Conservation (phyloP, 768 basidiomycete genomes). For the Megacollybia marginata region DNA sequence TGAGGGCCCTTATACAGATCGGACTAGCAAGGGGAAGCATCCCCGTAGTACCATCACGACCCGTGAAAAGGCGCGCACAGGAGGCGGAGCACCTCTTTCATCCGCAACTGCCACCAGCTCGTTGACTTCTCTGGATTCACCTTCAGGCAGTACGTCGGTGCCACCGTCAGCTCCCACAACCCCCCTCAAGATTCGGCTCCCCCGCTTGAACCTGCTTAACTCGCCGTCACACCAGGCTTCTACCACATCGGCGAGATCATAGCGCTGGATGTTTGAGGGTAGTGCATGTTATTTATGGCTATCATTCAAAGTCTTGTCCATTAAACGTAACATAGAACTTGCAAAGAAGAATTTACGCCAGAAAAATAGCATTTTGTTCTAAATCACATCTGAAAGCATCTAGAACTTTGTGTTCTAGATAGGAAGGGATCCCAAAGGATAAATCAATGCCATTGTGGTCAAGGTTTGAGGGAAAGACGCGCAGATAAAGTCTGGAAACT, state of each 20-base stretch:
- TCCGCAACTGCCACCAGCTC: constrained; percentile 19
- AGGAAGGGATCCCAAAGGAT: constrained; percentile 12
- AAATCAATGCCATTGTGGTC: constrained; percentile 8
- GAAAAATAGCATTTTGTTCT: too few relatives aligned
- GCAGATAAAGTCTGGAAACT: constrained; percentile 11
- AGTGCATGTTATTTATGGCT: too few relatives aligned
- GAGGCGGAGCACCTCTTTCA: constrained; percentile 13
- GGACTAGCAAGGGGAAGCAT: constrained; percentile 7
- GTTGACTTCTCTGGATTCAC: constrained; percentile 1
- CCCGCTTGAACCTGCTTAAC: constrained; percentile 26
- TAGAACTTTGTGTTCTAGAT: constrained; percentile 11
- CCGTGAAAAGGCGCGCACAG: constrained; percentile 6
- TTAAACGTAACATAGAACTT: too few relatives aligned
- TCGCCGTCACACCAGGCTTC: too few relatives aligned
- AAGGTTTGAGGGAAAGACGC: constrained; percentile 18
- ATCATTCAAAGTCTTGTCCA: too few relatives aligned
- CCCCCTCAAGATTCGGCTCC: constrained; percentile 51
- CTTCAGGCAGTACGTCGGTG: background rate
- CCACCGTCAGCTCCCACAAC: constrained; percentile 10
- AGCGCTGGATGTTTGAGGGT: too few relatives aligned
- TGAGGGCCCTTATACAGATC: constrained; percentile 16
- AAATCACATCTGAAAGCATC: constrained; percentile 11
- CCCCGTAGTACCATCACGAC: background rate
- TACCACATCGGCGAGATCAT: too few relatives aligned
- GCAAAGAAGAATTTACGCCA: too few relatives aligned